Percentiles rank a stretch among this genome's conserved stretches.
Conservation (phyloP, 352 stramenopile genomes). For the Phytophthora rubi region DNA sequence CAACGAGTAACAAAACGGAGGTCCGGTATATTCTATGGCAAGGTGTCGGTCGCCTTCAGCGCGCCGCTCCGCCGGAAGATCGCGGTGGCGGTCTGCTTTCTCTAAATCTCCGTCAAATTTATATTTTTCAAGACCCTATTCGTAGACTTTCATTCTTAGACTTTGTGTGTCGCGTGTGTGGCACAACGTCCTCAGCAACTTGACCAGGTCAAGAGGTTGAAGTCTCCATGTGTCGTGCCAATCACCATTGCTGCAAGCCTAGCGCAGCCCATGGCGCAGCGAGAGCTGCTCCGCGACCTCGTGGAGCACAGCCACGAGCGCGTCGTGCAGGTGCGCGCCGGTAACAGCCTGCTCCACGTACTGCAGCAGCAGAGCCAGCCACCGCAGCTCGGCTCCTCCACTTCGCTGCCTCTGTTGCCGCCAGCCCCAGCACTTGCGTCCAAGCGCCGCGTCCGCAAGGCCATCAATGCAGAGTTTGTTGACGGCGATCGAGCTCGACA, state of each 20-base stretch:
- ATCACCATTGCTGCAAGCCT: neutral
- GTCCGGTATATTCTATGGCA: conserved; percentile 36
- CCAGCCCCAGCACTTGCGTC: conserved; percentile 11
- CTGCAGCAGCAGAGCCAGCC: conserved; percentile 26
- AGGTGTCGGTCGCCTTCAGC: conserved; percentile 14
- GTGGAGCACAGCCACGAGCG: conserved; percentile 67
- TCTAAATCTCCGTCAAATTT: conserved; percentile 27
- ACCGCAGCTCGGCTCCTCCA: neutral
- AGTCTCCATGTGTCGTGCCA: neutral
- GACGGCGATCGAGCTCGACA: neutral
- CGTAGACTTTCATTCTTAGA: neutral
- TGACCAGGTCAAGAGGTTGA: conserved; percentile 10
- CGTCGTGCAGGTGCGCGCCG: conserved; percentile 60
- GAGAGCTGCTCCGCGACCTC: conserved; percentile 61
- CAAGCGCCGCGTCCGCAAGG: conserved; percentile 13
- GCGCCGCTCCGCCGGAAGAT: conserved; percentile 14
- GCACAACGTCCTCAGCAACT: conserved; percentile 15
- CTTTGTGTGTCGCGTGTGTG: neutral
- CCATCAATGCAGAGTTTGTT: neutral
- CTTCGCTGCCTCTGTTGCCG: conserved; percentile 25
- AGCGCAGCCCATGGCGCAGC: conserved; percentile 35
- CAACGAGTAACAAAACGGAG: conserved; percentile 23
- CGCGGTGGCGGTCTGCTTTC: conserved; percentile 6
- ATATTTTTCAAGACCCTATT: conserved; percentile 10
- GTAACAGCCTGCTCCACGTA: conserved; percentile 51